Conservation (phyloP, 331 rosid species). For the Cydonia oblonga region DNA sequence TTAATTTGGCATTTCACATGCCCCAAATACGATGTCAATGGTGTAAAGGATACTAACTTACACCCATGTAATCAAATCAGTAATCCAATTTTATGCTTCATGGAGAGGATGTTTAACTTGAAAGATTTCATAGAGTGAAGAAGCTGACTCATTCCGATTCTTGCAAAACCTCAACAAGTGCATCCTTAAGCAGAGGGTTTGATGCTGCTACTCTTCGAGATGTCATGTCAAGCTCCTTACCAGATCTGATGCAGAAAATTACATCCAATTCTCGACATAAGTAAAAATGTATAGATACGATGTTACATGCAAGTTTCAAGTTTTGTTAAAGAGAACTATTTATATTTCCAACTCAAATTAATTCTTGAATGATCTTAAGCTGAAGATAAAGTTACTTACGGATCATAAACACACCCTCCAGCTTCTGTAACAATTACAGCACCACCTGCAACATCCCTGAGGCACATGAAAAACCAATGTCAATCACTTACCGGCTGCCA, state of each 20-base stretch:
- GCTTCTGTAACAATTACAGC: constrained; percentile 94
- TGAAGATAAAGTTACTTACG: constrained; percentile 46
- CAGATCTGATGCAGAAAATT: constrained; percentile 54
- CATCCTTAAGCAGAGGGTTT: constrained; percentile 63
- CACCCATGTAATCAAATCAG: neutral
- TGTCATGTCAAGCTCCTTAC: constrained; percentile 70
- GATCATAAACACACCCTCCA: constrained; percentile 86
- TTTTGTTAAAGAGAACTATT: neutral
- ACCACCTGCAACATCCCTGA: constrained; percentile 97
- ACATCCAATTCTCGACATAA: constrained; percentile 15
- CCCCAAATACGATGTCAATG: constrained; percentile 2
- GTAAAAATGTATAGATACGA: neutral
- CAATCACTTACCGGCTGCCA: neutral
- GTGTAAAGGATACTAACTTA: neutral
- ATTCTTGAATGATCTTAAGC: neutral
- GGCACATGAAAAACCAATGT: constrained; percentile 13
- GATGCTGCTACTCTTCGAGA: constrained; percentile 85
- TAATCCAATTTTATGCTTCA: neutral
- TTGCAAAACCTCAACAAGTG: constrained; percentile 51
- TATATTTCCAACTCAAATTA: neutral
- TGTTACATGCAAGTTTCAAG: constrained; percentile 4
- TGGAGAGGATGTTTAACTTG: neutral
- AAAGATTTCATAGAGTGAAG: constrained; percentile 2
- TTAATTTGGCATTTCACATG: constrained; percentile 1
- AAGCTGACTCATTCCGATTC: constrained; percentile 38